These are phyloP conservation scores for Fusarium floridanum DNA, from an alignment of 2,329 filamentous ascomycete species.

Conservation along the genomic window DNA sequence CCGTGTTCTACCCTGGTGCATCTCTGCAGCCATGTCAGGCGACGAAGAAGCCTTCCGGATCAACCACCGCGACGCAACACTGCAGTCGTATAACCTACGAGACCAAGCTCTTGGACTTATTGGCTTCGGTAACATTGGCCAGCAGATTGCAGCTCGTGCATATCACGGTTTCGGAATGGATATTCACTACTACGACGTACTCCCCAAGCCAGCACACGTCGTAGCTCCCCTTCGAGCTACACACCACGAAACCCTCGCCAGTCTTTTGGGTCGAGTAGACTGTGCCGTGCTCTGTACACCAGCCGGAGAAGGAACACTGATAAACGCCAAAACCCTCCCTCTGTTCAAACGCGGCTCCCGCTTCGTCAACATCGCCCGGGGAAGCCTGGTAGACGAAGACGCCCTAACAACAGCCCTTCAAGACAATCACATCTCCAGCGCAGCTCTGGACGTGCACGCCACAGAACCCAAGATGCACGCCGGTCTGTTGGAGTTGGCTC, in stretches of 20 bases:
- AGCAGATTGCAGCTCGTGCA: conserved; percentile 68
- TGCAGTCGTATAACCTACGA: conserved; percentile 73
- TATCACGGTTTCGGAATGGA: conserved; percentile 73
- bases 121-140: conserved; percentile 76
- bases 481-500: conserved; percentile 57
- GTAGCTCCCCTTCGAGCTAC: conserved; percentile 59
- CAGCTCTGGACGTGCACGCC: conserved; percentile 74
- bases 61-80: conserved; percentile 71
- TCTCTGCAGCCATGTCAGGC: conserved; percentile 63
- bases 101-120: conserved; percentile 74
- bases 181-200: conserved; percentile 73
- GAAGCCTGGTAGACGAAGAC: conserved; percentile 74
- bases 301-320: conserved; percentile 58
- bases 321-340: conserved; percentile 61
- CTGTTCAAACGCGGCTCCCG: conserved; percentile 67
- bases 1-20: conserved; percentile 75
- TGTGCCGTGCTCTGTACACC: conserved; percentile 74
- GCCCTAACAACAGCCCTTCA: conserved; percentile 72
- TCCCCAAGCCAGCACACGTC: conserved; percentile 59
- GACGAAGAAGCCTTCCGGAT: conserved; percentile 60
- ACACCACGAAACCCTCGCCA: conserved; percentile 64
- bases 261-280: conserved; percentile 66
- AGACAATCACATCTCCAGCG: conserved; percentile 61
- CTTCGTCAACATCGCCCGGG: conserved; percentile 76
- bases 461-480: conserved; percentile 68